phyloP scores from a whole-genome alignment of 768 basidiomycete species.

The Nidularia sp. region DNA sequence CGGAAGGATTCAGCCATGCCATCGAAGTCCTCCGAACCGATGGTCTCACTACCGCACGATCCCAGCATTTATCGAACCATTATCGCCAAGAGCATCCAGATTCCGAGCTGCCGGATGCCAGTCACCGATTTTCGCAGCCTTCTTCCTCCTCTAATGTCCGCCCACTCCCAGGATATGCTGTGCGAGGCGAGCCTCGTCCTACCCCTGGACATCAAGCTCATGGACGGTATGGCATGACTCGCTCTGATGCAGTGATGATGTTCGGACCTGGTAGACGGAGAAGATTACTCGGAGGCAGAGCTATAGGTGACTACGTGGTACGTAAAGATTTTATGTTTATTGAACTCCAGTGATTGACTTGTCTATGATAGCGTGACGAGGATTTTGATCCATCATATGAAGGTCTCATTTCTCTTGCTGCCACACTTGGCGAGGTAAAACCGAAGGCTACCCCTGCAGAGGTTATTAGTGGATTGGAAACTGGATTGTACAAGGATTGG shows the following conservation, averaged over 20 bases:
- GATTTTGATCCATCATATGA: slow-evolving; percentile 78
- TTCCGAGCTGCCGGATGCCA: no score
- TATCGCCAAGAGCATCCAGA: slow-evolving; percentile 15
- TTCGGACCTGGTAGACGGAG: background rate
- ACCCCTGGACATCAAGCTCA: no score
- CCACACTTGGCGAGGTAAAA: slow-evolving; percentile 63
- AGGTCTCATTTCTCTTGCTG: slow-evolving; percentile 53
- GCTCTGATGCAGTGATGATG: background rate
- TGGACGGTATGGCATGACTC: no score
- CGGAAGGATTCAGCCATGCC: slow-evolving; percentile 21
- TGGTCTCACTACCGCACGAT: slow-evolving; percentile 18
- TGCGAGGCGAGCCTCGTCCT: no score
- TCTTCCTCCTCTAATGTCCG: no score
- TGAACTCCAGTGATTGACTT: slow-evolving; percentile 1
- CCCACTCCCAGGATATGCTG: no score
- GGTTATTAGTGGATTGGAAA: slow-evolving; percentile 56
- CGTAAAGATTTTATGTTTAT: slow-evolving; percentile 13
- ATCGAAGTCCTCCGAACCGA: slow-evolving; percentile 28
- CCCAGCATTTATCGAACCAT: slow-evolving; percentile 22
- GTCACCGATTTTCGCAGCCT: no score
- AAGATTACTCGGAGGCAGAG: slow-evolving; percentile 12
- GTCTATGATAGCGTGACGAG: slow-evolving; percentile 58
- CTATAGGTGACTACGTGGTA: slow-evolving; percentile 51
- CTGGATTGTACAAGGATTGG: slow-evolving; percentile 66
- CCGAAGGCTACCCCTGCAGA: slow-evolving; percentile 61